Percentiles rank a stretch among this genome's conserved stretches.
Evolutionary conservation across 1,284 basidiomycete species (phyloP).

Genomic region (Tylopilus orsonianus): DNA sequence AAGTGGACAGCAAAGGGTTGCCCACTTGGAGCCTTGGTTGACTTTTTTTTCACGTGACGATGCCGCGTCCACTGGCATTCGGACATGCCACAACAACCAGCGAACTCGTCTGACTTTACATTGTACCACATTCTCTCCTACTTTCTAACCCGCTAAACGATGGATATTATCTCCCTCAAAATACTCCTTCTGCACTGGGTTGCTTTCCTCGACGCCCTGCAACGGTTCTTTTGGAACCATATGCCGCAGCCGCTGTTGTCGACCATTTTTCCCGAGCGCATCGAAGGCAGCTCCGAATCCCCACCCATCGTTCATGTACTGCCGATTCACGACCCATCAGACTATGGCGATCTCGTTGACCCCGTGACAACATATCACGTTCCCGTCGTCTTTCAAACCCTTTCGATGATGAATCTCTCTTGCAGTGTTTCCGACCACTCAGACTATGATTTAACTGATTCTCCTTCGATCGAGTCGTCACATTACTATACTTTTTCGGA

Average conservation of each 20-base stretch:
- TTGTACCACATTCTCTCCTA: not conserved
- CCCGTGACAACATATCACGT: constrained; percentile 9
- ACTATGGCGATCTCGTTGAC: constrained; percentile 1
- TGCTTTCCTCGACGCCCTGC: constrained; percentile 14
- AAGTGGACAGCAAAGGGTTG: no score
- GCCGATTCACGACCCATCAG: not conserved
- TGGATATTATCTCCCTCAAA: constrained; percentile 7
- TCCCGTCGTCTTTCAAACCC: constrained; percentile 6
- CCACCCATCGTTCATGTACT: constrained; percentile 1
- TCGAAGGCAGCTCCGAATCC: constrained; percentile 5
- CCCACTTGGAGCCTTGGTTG: no score
- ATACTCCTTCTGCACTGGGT: constrained; percentile 19
- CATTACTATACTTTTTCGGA: constrained; percentile 2
- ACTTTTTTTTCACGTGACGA: constrained; percentile 24
- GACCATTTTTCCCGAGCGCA: constrained; percentile 1
- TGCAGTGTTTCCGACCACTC: constrained; percentile 3
- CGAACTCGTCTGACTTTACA: no score
- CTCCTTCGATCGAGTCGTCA: not conserved
- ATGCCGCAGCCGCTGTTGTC: constrained; percentile 16
- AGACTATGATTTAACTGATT: not conserved
- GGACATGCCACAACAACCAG: no score
- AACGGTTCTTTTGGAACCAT: constrained; percentile 8
- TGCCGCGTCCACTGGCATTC: constrained; percentile 5
- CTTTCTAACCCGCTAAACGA: not conserved
- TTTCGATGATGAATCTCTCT: not conserved